These are phyloP conservation scores for Neopestalotiopsis sp. DNA, from an alignment of 2,329 filamentous ascomycete species.

Conservation along the genomic window DNA sequence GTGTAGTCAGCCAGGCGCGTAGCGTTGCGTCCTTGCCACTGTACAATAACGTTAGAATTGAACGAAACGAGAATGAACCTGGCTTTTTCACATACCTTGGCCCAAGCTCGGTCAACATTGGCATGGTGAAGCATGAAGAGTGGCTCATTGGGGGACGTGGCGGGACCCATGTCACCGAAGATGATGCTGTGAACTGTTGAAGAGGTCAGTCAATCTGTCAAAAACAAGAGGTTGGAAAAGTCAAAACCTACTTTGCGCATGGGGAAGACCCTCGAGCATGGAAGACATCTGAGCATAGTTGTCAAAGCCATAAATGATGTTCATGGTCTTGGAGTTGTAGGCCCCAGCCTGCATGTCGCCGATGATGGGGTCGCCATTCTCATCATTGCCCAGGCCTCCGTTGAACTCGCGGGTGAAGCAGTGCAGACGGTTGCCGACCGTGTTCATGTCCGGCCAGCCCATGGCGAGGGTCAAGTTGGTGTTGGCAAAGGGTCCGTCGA, in stretches of 20 bases:
- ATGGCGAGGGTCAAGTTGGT: constrained; percentile 37
- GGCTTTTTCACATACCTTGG: constrained; percentile 24
- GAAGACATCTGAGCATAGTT: constrained; percentile 25
- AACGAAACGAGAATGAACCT: no score
- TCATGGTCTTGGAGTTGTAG: constrained; percentile 28
- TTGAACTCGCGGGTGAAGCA: constrained; percentile 29
- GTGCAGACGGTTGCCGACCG: constrained; percentile 22
- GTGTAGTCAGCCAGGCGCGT: constrained; percentile 21
- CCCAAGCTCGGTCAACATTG: constrained; percentile 31
- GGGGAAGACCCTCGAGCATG: constrained; percentile 11
- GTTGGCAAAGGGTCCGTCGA: constrained; percentile 38
- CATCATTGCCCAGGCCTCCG: constrained; percentile 2
- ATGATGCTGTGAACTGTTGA: constrained; percentile 15
- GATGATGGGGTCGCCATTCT: constrained; percentile 21
- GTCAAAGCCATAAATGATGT: constrained; percentile 25
- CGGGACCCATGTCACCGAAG: constrained; percentile 21
- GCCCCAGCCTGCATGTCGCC: constrained; percentile 35
- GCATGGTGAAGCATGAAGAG: constrained; percentile 33
- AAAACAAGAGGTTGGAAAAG: not conserved
- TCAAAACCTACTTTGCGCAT: not conserved
- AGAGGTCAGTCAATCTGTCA: not conserved
- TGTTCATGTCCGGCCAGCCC: constrained; percentile 25
- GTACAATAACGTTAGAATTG: constrained; percentile 11
- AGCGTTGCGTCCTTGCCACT: constrained; percentile 35
- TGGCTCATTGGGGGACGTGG: constrained; percentile 27